Base-by-base conservation (phyloP, 148 eudicot genomes). In the Salicornia ramosissima region DNA sequence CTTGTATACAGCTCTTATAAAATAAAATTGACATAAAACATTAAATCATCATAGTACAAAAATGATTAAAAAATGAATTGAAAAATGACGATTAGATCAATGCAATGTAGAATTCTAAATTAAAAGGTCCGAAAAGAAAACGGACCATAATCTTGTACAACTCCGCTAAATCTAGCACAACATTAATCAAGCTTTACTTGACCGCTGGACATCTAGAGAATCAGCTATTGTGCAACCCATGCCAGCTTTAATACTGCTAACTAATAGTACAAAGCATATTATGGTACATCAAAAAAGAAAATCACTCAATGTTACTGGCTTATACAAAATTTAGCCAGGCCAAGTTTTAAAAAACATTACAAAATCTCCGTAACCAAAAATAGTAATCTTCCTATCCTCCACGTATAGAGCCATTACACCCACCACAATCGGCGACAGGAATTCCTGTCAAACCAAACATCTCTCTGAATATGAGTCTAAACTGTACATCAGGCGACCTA, bases 321-420 rank as follows among this genome's bases (percentile, higher is more conserved):
- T 55, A 34, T 21, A 22, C 42, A 74, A 53, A 50, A 66, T 45
- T 57, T 66, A 25, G 47, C 70, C 47, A 43, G 49, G 25, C 65
- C 70, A 9, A 43, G 24, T 50, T 55, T n/a, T n/a, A n/a, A n/a
- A n/a, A 18, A 19, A n/a, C 15, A 55, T 19, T 19, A 15, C 24
- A 39, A 50, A 31, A 21, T 33, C 39, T 9, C 18, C 12, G 61
- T 43, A 39, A 51, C 40, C 66, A 26, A 55, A 36, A 60, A 74
- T 33, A 22, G 18, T 46, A 21, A 2, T 26, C 47, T 67, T 34
- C 61, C 46, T 30, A 13, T 49, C 56, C 65, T 67, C 58, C 66
- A 65, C 31, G 65, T 15, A 29, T 30, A 49, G 42, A 34, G 57
- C 31, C 43, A 47, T 60, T 51, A 21, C 0, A 18, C 71, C 61